Evolutionary conservation across 2,329 filamentous ascomycete genomes (phyloP).

Genomic region (Stagonosporopsis tanaceti): DNA sequence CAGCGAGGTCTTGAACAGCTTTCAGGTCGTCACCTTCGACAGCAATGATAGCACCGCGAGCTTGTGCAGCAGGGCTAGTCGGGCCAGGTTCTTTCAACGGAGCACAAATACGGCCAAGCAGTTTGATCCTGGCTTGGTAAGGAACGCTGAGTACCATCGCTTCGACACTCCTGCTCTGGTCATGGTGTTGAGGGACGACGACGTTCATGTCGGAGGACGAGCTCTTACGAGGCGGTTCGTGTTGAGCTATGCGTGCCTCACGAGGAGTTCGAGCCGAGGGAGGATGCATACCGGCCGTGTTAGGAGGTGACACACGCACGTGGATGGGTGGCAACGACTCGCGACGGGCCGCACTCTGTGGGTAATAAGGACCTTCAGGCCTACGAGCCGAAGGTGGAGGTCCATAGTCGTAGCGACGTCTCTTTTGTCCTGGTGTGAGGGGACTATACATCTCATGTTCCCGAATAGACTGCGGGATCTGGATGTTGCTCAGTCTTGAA

Average conservation of each 20-base stretch:
- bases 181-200: conserved; percentile 33
- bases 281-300: conserved; percentile 44
- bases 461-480: conserved; percentile 33
- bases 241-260: conserved; percentile 23
- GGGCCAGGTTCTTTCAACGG: conserved; percentile 58
- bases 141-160: conserved; percentile 79
- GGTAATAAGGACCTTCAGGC: conserved; percentile 60
- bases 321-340: conserved; percentile 47
- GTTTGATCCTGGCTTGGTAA: conserved; percentile 76
- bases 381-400: conserved; percentile 61
- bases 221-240: conserved; percentile 17
- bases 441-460: conserved; percentile 40
- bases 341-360: conserved; percentile 33
- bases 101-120: conserved; percentile 78
- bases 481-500: conserved; percentile 40
- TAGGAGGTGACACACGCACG: conserved; percentile 42
- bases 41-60: conserved; percentile 81
- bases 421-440: conserved; percentile 46
- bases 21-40: conserved; percentile 76
- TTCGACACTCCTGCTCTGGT: conserved; percentile 63
- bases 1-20: conserved; percentile 71
- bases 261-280: conserved; percentile 41
- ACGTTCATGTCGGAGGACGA: conserved; percentile 32
- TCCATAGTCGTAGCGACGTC: conserved; percentile 44
- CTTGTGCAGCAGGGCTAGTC: conserved; percentile 43